Percentiles rank a stretch among this genome's conserved stretches.
Conservation (phyloP, 2,329 filamentous ascomycete species). For the Colletotrichum eremochloae region DNA sequence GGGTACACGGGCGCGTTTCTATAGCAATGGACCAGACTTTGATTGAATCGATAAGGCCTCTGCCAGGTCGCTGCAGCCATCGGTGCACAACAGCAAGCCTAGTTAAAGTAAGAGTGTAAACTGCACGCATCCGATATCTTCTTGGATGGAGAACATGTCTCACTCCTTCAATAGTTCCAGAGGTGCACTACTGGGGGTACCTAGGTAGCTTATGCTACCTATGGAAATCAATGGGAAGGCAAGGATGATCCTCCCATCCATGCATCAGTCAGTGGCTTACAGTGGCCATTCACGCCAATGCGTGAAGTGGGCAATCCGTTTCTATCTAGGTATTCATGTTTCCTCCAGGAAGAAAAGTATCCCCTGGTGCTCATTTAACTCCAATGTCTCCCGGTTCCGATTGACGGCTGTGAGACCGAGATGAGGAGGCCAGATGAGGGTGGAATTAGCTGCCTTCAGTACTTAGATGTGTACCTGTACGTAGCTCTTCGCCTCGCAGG, state of each 20-base stretch:
- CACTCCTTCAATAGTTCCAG: neutral
- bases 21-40: constrained; percentile 18
- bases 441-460: too few relatives aligned
- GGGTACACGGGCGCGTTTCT: neutral
- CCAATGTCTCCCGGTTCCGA: neutral
- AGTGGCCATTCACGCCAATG: constrained; percentile 21
- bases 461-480: too few relatives aligned
- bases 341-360: constrained; percentile 4
- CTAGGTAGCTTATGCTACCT: too few relatives aligned
- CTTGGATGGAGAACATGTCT: neutral
- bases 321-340: neutral
- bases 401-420: neutral
- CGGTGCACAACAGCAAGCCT: constrained; percentile 8
- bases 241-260: neutral
- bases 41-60: neutral
- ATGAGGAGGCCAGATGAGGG: neutral
- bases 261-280: constrained; percentile 7
- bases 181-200: too few relatives aligned
- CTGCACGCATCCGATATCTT: too few relatives aligned
- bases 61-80: constrained; percentile 18
- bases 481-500: too few relatives aligned
- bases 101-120: neutral
- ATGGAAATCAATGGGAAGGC: neutral
- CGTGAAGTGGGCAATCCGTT: neutral
- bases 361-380: neutral